Percentiles rank a stretch among this genome's conserved stretches.
Evolutionary conservation across 495 filamentous ascomycete genomes (phyloP).

Genomic region (Bryoglossum gracile): DNA sequence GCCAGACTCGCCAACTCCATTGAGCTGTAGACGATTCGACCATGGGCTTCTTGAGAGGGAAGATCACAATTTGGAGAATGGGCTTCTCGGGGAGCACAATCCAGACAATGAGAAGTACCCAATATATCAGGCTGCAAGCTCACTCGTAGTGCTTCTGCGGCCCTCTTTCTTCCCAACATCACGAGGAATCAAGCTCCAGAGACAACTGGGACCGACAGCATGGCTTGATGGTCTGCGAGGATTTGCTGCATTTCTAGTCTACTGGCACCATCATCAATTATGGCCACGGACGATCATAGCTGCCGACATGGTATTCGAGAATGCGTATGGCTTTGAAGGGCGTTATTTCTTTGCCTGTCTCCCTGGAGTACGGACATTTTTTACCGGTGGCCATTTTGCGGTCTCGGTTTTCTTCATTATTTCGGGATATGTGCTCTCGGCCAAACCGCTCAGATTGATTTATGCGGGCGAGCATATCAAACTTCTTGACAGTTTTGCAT

Average conservation of each 20-base stretch:
- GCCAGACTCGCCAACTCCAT: no score
- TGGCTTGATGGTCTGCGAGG: slow-evolving; percentile 47
- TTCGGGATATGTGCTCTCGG: slow-evolving; percentile 59
- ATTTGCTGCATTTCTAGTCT: slow-evolving; percentile 47
- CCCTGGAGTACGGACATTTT: slow-evolving; percentile 51
- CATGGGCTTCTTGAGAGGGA: no score
- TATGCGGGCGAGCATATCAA: slow-evolving; percentile 37
- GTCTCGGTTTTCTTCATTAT: slow-evolving; percentile 67
- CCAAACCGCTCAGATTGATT: slow-evolving; percentile 51
- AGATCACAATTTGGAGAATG: no score
- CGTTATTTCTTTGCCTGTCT: slow-evolving; percentile 45
- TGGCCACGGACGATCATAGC: slow-evolving; percentile 4
- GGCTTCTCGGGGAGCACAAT: no score
- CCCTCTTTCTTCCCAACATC: no score
- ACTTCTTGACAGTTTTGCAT: slow-evolving; percentile 36
- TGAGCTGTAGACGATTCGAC: no score
- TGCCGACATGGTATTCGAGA: slow-evolving; percentile 30
- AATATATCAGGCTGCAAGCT: no score
- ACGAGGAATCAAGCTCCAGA: no score
- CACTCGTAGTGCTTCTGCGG: no score
- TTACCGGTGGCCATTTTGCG: slow-evolving; percentile 51
- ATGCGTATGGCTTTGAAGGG: slow-evolving; percentile 28
- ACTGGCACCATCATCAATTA: slow-evolving; percentile 31
- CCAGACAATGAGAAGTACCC: no score
- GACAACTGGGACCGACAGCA: slow-evolving; percentile 36